A percentile compares a stretch with the other conserved stretches of the same genome.
Evolutionary conservation across 2,329 filamentous ascomycete species (phyloP).

Genomic region (Ophiocordyceps robertsii): DNA sequence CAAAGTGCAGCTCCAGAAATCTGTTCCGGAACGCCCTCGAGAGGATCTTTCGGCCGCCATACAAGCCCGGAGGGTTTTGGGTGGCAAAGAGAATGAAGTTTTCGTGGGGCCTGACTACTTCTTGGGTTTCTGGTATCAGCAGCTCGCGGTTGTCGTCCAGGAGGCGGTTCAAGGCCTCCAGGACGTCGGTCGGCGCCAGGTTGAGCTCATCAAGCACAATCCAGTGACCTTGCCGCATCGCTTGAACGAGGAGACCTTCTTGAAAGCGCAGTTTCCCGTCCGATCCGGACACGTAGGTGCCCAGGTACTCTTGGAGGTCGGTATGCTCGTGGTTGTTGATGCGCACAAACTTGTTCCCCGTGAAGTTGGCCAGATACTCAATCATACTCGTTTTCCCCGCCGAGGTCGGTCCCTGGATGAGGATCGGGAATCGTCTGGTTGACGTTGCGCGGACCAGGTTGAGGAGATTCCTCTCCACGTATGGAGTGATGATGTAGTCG

Average conservation of each 20-base stretch:
- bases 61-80: conserved; percentile 89
- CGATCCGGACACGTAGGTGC: conserved; percentile 76
- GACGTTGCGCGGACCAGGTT: conserved; percentile 91
- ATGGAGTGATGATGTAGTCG: conserved; percentile 94
- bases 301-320: conserved; percentile 93
- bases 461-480: conserved; percentile 85
- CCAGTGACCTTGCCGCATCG: conserved; percentile 88
- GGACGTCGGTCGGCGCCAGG: conserved; percentile 86
- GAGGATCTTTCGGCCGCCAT: conserved; percentile 85
- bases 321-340: conserved; percentile 99
- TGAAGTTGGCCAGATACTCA: conserved; percentile 91
- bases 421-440: conserved; percentile 79
- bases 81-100: conserved; percentile 98
- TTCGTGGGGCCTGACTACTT: conserved; percentile 78
- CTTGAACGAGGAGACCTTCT: conserved; percentile 86
- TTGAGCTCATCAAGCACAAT: conserved; percentile 97
- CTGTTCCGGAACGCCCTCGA: conserved; percentile 93
- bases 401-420: conserved; percentile 94
- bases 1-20: conserved; percentile 93
- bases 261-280: conserved; percentile 83
- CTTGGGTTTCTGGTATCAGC: conserved; percentile 90
- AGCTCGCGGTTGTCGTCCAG: conserved; percentile 94
- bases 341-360: conserved; percentile 90
- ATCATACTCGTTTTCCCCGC: conserved; percentile 99
- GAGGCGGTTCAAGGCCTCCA: conserved; percentile 89